Percentiles rank a stretch among this genome's conserved stretches.
phyloP scores from a whole-genome alignment of 2,329 filamentous ascomycete genomes.

The Cryphonectria radicalis region DNA sequence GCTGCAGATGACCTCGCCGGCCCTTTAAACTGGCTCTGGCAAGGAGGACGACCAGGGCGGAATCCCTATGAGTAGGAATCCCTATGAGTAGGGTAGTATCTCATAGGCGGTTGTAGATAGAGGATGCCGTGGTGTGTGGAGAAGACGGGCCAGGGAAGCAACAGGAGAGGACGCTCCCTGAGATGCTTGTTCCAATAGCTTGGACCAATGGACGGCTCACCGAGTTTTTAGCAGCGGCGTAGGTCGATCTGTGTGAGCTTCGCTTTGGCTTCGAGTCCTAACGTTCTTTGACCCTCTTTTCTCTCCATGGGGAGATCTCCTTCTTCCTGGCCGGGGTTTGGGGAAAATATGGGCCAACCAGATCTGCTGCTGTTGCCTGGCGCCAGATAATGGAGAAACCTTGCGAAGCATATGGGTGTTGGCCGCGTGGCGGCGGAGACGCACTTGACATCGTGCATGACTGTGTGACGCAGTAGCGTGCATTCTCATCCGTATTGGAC shows the following conservation, averaged over 20 bases:
- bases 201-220: not conserved
- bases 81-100: not conserved
- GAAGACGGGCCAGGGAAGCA: not conserved
- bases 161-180: not conserved
- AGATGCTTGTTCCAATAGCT: not conserved
- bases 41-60: not conserved
- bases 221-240: not conserved
- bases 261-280: not conserved
- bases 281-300: not conserved
- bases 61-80: not conserved
- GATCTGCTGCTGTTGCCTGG: not conserved
- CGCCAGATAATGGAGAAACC: not conserved
- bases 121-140: not conserved
- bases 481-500: not conserved
- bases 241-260: not conserved
- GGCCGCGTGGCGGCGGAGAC: slow-evolving; percentile 3
- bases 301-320: slow-evolving; percentile 5
- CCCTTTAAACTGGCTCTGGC: not conserved
- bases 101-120: not conserved
- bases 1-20: not conserved
- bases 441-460: not conserved
- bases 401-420: not conserved
- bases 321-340: not conserved
- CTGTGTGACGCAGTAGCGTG: not conserved
- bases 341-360: slow-evolving; percentile 4